phyloP scores from a whole-genome alignment of 2,329 filamentous ascomycete species.

The Hypoxylon sp. region DNA sequence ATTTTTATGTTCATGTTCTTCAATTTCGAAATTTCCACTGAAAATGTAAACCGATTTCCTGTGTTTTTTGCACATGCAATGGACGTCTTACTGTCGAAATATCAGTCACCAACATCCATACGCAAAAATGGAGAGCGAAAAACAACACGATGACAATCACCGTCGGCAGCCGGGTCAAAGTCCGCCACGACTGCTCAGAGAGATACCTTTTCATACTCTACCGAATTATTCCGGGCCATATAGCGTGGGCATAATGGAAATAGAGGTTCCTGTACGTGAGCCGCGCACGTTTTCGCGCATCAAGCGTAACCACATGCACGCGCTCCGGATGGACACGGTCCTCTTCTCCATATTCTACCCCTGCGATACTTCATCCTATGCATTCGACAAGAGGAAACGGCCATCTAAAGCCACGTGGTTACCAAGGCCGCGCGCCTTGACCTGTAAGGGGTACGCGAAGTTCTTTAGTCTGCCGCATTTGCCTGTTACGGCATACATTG shows the following conservation, averaged over 20 bases:
- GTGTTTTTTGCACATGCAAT: not conserved
- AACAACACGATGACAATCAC: slow-evolving; percentile 5
- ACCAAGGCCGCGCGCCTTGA: slow-evolving; percentile 62
- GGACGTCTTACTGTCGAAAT: not conserved
- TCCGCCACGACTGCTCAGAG: slow-evolving; percentile 42
- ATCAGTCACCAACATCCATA: slow-evolving; percentile 8
- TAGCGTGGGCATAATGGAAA: slow-evolving; percentile 72
- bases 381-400: slow-evolving; percentile 51
- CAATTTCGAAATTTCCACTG: not conserved
- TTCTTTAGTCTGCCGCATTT: slow-evolving; percentile 63
- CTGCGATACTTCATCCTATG: slow-evolving; percentile 54
- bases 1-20: not conserved
- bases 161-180: slow-evolving; percentile 23
- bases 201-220: slow-evolving; percentile 57
- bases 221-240: slow-evolving; percentile 72
- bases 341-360: slow-evolving; percentile 74
- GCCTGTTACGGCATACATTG: slow-evolving; percentile 61
- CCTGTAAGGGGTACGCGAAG: slow-evolving; percentile 68
- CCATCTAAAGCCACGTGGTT: slow-evolving; percentile 69
- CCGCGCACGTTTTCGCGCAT: slow-evolving; percentile 53
- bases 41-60: not conserved
- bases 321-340: slow-evolving; percentile 61
- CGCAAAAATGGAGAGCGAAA: slow-evolving; percentile 21
- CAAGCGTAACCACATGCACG: slow-evolving; percentile 50
- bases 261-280: slow-evolving; percentile 65